Evolutionary conservation across 2,329 filamentous ascomycete species (phyloP).

Genomic region (Cladosporium sp.): DNA sequence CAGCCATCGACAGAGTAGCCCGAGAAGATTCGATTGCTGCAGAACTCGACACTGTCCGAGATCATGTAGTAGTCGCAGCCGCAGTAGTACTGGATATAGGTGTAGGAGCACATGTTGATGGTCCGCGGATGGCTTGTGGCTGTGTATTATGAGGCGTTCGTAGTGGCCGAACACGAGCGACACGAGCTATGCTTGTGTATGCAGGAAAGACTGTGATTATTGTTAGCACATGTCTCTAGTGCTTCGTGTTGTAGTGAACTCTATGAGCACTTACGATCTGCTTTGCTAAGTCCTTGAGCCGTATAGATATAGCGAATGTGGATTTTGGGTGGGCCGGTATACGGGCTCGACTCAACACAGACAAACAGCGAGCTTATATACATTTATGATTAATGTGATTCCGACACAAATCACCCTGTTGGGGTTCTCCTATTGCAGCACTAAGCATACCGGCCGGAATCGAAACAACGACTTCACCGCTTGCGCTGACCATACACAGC

Average conservation of each 20-base stretch:
- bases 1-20: conserved; percentile 52
- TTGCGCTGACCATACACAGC: neutral
- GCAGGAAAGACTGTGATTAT: neutral
- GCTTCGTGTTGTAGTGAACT: neutral
- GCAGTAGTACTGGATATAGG: conserved; percentile 52
- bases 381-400: neutral
- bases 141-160: neutral
- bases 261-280: neutral
- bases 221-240: neutral
- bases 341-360: neutral
- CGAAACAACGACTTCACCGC: neutral
- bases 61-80: conserved; percentile 54
- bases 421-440: neutral
- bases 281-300: neutral
- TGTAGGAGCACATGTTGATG: conserved; percentile 48
- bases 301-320: neutral
- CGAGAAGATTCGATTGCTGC: conserved; percentile 47
- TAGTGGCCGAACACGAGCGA: neutral
- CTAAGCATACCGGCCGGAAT: neutral
- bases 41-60: conserved; percentile 49
- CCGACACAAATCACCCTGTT: neutral
- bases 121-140: neutral
- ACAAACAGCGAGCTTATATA: neutral
- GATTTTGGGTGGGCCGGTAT: neutral
- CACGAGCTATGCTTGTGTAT: neutral